Percentiles rank a stretch among this genome's conserved stretches.
These are phyloP conservation scores for Mucor irregularis DNA, from an alignment of 371 early-diverging fungal species.

Conservation along the genomic window DNA sequence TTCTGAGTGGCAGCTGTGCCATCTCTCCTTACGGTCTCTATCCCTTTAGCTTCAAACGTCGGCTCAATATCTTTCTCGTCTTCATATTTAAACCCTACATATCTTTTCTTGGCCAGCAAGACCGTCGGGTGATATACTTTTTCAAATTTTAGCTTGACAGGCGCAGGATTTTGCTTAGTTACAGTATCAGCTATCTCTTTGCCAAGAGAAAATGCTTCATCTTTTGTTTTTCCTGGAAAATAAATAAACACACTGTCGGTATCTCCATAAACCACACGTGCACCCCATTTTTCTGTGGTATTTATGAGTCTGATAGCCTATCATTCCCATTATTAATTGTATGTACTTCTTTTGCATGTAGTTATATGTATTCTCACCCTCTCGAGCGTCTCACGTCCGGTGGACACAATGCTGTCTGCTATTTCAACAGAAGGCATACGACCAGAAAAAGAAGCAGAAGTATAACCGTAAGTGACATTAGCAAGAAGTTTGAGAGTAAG, in stretches of 20 bases:
- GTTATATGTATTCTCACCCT: slow-evolving; percentile 29
- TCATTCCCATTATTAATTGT: not conserved
- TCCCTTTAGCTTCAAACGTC: slow-evolving; percentile 92
- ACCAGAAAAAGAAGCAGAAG: slow-evolving; percentile 82
- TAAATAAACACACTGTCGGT: slow-evolving; percentile 90
- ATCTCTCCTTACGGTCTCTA: slow-evolving; percentile 90
- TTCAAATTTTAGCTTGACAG: slow-evolving; percentile 89
- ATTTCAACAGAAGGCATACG: slow-evolving; percentile 91
- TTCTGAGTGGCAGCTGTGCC: slow-evolving; percentile 79
- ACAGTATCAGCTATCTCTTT: slow-evolving; percentile 75
- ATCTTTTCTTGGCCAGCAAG: slow-evolving; percentile 87
- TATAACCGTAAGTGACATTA: slow-evolving; percentile 93
- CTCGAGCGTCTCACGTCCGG: slow-evolving; percentile 83
- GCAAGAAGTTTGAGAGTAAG: slow-evolving; percentile 85
- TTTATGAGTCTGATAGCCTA: slow-evolving; percentile 72
- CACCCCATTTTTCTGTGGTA: slow-evolving; percentile 67
- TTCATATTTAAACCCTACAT: slow-evolving; percentile 86
- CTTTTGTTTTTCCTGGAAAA: slow-evolving; percentile 66
- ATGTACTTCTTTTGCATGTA: not conserved
- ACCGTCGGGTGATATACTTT: slow-evolving; percentile 90
- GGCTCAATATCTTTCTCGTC: slow-evolving; percentile 57
- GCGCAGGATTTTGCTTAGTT: slow-evolving; percentile 71
- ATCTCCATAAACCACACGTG: slow-evolving; percentile 88
- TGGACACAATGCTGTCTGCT: slow-evolving; percentile 88
- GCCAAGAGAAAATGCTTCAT: slow-evolving; percentile 79